Conservation (phyloP, 2,329 filamentous ascomycete species). For the Diaporthe velutina region DNA sequence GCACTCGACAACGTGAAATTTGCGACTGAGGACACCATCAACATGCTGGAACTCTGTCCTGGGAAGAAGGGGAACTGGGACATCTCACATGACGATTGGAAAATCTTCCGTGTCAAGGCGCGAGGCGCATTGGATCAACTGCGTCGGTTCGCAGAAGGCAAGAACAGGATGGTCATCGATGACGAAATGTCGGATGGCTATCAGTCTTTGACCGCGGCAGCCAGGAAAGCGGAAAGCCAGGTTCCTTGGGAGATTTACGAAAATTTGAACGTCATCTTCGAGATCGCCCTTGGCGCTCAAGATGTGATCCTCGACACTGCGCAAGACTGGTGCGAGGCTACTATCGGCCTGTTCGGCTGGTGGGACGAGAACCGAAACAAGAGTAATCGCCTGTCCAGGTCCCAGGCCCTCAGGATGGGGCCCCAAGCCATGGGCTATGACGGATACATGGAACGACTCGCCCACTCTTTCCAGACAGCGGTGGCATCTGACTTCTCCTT, state of each 20-base stretch:
- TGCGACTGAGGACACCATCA: constrained; percentile 76
- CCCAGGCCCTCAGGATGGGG: constrained; percentile 52
- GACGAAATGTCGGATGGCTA: constrained; percentile 49
- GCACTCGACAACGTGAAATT: constrained; percentile 84
- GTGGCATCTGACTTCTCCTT: constrained; percentile 80
- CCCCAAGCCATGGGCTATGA: constrained; percentile 65
- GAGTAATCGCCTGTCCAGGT: constrained; percentile 55
- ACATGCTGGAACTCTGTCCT: constrained; percentile 81
- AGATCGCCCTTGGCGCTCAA: constrained; percentile 81
- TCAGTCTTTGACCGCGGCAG: constrained; percentile 72
- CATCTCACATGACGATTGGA: constrained; percentile 85
- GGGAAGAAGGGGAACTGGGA: constrained; percentile 82
- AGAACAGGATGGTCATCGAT: constrained; percentile 54
- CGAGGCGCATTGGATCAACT: constrained; percentile 78
- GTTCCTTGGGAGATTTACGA: constrained; percentile 94
- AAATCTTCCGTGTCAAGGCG: constrained; percentile 82
- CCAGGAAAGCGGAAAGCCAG: constrained; percentile 84
- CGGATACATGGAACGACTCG: constrained; percentile 81
- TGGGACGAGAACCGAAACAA: constrained; percentile 83
- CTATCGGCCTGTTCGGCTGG: constrained; percentile 86
- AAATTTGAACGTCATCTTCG: constrained; percentile 83
- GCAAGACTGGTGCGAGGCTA: constrained; percentile 94
- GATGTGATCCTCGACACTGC: constrained; percentile 82
- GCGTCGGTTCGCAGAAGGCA: constrained; percentile 83
- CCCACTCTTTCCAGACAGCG: constrained; percentile 77